These are phyloP conservation scores for Glycine latifolia DNA, from an alignment of 306 rosid species.

Conservation along the genomic window DNA sequence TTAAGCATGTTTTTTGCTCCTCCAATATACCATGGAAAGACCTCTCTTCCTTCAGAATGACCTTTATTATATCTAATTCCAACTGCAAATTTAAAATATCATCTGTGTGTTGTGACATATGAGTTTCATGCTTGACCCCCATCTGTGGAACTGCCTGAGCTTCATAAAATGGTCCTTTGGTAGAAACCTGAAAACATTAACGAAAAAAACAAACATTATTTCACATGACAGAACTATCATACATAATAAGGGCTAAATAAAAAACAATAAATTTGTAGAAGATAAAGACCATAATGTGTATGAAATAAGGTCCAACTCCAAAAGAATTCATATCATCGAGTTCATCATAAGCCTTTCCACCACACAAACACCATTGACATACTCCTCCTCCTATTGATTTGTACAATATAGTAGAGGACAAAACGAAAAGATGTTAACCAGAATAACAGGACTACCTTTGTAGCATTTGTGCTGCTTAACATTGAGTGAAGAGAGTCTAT, in stretches of 20 bases:
- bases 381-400: background rate
- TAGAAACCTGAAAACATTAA: slow-evolving; percentile 53
- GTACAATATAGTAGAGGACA: slow-evolving; percentile 24
- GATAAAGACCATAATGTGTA: slow-evolving; percentile 1
- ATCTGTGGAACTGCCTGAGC: slow-evolving; percentile 53
- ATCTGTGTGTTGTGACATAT: slow-evolving; percentile 60
- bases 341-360: slow-evolving; percentile 1
- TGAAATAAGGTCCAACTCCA: slow-evolving; percentile 3
- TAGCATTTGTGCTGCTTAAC: slow-evolving; percentile 48
- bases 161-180: slow-evolving; percentile 38
- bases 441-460: slow-evolving; percentile 61
- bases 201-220: slow-evolving; percentile 18
- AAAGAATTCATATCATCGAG: slow-evolving; percentile 1
- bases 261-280: background rate
- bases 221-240: background rate
- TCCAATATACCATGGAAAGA: slow-evolving; percentile 60
- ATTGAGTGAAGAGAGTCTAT: slow-evolving; percentile 61
- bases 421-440: slow-evolving; percentile 20
- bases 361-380: slow-evolving; percentile 12
- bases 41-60: slow-evolving; percentile 84
- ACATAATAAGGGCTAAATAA: background rate
- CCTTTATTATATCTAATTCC: slow-evolving; percentile 81
- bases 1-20: slow-evolving; percentile 61
- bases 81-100: slow-evolving; percentile 78
- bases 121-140: slow-evolving; percentile 49